A percentile compares a stretch with the other conserved stretches of the same genome.
Evolutionary conservation across 192 early-diverging fungal genomes (phyloP).

Genomic region (Backusella sp.): DNA sequence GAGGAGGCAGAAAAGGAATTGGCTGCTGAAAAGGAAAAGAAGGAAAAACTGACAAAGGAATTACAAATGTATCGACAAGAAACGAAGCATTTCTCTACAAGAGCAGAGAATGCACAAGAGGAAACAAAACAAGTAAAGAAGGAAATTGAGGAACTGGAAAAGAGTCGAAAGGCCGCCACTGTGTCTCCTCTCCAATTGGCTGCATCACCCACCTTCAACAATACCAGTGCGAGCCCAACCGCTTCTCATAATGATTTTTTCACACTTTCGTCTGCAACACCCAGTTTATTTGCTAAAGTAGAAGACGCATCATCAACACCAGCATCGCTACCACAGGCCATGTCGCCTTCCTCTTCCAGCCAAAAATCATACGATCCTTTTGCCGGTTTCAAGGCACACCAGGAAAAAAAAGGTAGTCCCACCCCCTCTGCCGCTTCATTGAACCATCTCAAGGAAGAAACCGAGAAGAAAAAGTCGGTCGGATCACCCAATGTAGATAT

Average conservation of each 20-base stretch:
- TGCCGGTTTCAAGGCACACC: slow-evolving; percentile 11
- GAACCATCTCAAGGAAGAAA: slow-evolving; percentile 20
- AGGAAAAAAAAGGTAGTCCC: not conserved
- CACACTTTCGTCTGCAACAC: too few species aligned
- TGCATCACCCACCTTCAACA: not conserved
- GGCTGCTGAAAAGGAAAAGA: slow-evolving; percentile 42
- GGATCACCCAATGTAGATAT: slow-evolving; percentile 23
- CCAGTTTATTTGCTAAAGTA: slow-evolving; percentile 16
- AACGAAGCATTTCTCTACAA: slow-evolving; percentile 3
- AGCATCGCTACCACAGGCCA: not conserved
- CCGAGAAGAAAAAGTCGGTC: not conserved
- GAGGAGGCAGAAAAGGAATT: slow-evolving; percentile 52
- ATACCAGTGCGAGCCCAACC: not conserved
- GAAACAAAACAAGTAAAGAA: slow-evolving; percentile 8
- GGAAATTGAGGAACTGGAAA: slow-evolving; percentile 7
- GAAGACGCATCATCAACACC: not conserved
- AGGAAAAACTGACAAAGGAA: slow-evolving; percentile 28
- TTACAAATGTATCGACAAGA: slow-evolving; percentile 20
- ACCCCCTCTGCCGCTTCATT: slow-evolving; percentile 11
- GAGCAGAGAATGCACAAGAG: slow-evolving; percentile 10
- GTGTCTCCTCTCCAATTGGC: not conserved
- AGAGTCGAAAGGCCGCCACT: not conserved
- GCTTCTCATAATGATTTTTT: not conserved
- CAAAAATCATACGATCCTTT: slow-evolving; percentile 21
- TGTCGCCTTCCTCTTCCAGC: not conserved